Base-by-base conservation (phyloP, 1,139 yeast genomes). In the Saccharomyces pastorianus region DNA sequence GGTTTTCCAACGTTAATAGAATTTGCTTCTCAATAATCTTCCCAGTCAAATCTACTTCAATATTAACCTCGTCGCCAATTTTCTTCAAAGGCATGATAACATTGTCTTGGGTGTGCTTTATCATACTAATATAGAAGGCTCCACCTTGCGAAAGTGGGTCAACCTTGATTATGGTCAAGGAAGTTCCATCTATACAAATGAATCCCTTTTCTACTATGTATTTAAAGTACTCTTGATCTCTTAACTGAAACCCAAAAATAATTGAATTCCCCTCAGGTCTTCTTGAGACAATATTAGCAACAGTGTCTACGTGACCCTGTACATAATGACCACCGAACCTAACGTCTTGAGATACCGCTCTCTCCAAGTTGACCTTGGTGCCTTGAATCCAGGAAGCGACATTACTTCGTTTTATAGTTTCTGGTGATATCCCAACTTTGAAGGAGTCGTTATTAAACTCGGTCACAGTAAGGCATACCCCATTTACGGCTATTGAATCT, bases 261-360 rank as follows among this genome's bases (percentile, higher is more conserved):
- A 90, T 74, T 2, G 98, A 86, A 70, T 90, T 88, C 2, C 87
- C 95, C 65, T 91, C 98, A 0, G 79, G 72, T 6, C 60, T 71
- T 34, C 73, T 76, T 1, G 71, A 69, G 1, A 79, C 78, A 44
- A 95, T 86, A 32, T 72, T 71, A 4, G 96, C 97, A 31, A 85
- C 77, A 0, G 97, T 88, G 67, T 93, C 99, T 34, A 95, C 91
- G 73, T 93, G 99, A 13, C 99, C 99, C 65, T 93, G 99, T 1
- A 93, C 99, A 58, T 91, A 83, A 71, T 93, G 99, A 0, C 99
- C 99, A 28, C 99, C 99, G 65, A 91, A 82, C 59, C 99, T 77
- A 11, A 85, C 90, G 53, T 88, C 90, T 61, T 66, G 80, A 56
- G 81, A 74, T 32, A 93, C 90, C 0, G 99, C 99, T 58, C 99